These are phyloP conservation scores for Calonectria pauciramosa DNA, from an alignment of 2,329 filamentous ascomycete genomes.

Conservation along the genomic window DNA sequence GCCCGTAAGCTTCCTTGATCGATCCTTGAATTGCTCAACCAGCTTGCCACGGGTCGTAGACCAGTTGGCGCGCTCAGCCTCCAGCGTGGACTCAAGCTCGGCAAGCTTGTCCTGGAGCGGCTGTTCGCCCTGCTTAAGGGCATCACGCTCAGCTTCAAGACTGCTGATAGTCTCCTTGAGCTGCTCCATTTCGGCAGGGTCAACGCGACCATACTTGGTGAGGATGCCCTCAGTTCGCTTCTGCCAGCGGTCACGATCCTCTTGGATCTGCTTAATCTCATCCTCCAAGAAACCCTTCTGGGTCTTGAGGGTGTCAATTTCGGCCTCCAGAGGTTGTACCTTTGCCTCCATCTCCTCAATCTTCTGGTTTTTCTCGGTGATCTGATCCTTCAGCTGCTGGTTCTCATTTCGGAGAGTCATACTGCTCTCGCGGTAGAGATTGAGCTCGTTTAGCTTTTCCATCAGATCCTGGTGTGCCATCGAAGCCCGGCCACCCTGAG, in stretches of 20 bases:
- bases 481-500: constrained; percentile 79
- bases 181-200: constrained; percentile 91
- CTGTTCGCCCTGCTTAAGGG: constrained; percentile 63
- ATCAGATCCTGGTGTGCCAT: constrained; percentile 91
- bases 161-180: constrained; percentile 82
- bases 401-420: constrained; percentile 91
- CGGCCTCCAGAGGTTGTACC: constrained; percentile 86
- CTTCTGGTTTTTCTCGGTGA: constrained; percentile 80
- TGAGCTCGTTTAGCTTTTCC: constrained; percentile 95
- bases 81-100: constrained; percentile 65
- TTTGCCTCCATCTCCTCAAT: constrained; percentile 81
- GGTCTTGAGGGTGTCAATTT: constrained; percentile 85
- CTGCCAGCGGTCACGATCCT: constrained; percentile 95
- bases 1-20: constrained; percentile 66
- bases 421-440: constrained; percentile 95
- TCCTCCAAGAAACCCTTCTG: constrained; percentile 86
- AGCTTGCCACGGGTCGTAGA: constrained; percentile 65
- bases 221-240: constrained; percentile 96
- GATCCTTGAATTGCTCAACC: constrained; percentile 74
- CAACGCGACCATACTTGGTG: constrained; percentile 94
- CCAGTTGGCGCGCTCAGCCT: constrained; percentile 70
- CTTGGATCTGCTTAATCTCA: constrained; percentile 88
- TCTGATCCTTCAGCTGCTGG: constrained; percentile 80
- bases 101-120: constrained; percentile 68
- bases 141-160: constrained; percentile 75